phyloP scores from a whole-genome alignment of 495 filamentous ascomycete genomes.

The Pyronema omphalodes region DNA sequence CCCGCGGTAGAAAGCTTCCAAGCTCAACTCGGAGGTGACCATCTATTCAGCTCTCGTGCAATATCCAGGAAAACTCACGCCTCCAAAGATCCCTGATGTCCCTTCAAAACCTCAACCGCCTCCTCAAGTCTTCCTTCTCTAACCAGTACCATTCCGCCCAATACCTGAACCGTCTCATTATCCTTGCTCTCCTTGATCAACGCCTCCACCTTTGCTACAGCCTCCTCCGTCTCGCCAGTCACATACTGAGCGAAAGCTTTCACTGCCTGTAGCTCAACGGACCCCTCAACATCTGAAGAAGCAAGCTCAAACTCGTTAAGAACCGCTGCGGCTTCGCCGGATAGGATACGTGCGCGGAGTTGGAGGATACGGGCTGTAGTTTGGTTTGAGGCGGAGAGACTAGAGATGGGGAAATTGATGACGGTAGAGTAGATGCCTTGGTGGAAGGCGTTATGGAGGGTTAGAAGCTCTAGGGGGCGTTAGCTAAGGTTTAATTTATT shows the following conservation, averaged over 20 bases:
- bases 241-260: conserved; percentile 55
- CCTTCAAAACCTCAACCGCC: conserved; percentile 54
- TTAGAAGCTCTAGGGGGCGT: conserved; percentile 57
- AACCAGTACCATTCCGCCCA: conserved; percentile 61
- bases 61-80: conserved; percentile 39
- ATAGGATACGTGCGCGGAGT: conserved; percentile 64
- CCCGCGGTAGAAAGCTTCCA: background rate
- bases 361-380: conserved; percentile 61
- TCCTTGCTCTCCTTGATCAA: conserved; percentile 47
- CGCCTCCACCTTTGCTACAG: conserved; percentile 43
- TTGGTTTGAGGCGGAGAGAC: conserved; percentile 57
- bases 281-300: conserved; percentile 23
- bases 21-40: background rate
- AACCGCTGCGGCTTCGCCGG: conserved; percentile 56
- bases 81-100: conserved; percentile 69
- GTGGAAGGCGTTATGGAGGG: conserved; percentile 89
- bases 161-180: conserved; percentile 63
- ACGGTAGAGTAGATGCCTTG: conserved; percentile 74
- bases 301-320: conserved; percentile 47
- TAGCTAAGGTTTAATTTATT: conserved; percentile 5
- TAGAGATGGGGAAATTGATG: conserved; percentile 57
- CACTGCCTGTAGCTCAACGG: conserved; percentile 59
- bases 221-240: conserved; percentile 39
- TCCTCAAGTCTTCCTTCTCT: conserved; percentile 62
- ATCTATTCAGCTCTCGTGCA: background rate